Evolutionary conservation across 192 early-diverging fungal genomes (phyloP).

Genomic region (Coemansia sp.): DNA sequence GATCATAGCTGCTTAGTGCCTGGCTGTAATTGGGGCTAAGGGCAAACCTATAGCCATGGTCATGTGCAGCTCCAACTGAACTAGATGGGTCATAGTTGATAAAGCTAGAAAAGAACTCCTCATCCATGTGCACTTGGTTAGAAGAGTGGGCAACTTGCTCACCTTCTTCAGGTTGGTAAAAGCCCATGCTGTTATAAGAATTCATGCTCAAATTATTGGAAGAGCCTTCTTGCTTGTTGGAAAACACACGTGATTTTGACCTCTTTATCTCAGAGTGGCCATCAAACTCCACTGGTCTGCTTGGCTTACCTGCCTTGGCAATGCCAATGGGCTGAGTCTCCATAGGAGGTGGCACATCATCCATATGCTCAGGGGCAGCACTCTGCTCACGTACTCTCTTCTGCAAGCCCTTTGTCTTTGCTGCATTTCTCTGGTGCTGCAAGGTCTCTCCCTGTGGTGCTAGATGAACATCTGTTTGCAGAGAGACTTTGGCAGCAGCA

Average conservation of each 20-base stretch:
- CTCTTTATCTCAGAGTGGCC: constrained; percentile 20
- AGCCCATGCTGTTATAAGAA: not conserved
- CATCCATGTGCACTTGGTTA: constrained; percentile 19
- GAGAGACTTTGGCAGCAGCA: constrained; percentile 2
- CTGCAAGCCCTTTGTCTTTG: not conserved
- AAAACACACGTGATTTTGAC: constrained; percentile 28
- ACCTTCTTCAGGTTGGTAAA: not conserved
- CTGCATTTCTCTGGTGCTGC: not conserved
- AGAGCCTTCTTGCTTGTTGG: not conserved
- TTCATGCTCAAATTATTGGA: too few species aligned
- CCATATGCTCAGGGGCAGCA: not conserved
- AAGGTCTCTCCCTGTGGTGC: not conserved
- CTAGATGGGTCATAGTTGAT: constrained; percentile 23
- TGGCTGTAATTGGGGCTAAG: not conserved
- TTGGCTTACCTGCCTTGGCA: not conserved
- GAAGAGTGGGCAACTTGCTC: not conserved
- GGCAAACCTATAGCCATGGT: not conserved
- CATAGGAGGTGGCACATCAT: not conserved
- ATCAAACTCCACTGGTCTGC: not conserved
- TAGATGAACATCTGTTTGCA: not conserved
- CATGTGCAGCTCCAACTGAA: not conserved
- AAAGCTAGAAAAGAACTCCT: constrained; percentile 43
- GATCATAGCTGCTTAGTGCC: not conserved
- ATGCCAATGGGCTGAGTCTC: constrained; percentile 10
- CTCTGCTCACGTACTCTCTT: constrained; percentile 14